A percentile compares a stretch with the other conserved stretches of the same genome.
Evolutionary conservation across 2,329 filamentous ascomycete species (phyloP).

Genomic region (Ophiostoma ulmi): DNA sequence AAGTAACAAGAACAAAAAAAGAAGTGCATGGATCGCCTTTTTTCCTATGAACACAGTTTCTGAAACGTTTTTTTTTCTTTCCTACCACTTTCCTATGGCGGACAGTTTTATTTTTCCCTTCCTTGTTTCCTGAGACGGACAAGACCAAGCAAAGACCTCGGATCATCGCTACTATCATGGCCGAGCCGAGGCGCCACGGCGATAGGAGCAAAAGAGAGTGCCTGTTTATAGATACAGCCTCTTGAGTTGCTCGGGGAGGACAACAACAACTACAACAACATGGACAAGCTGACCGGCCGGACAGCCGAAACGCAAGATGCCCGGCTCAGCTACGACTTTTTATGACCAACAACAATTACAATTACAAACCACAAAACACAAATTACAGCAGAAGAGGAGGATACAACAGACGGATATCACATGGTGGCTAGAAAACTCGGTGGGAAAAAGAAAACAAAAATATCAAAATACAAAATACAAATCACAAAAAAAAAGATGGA

Average conservation of each 20-base stretch:
- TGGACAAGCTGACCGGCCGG: neutral
- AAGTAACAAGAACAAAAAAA: neutral
- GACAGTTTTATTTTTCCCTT: neutral
- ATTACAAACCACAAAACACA: neutral
- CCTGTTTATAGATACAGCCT: neutral
- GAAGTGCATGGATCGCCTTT: neutral
- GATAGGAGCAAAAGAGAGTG: slow-evolving; percentile 5
- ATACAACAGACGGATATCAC: neutral
- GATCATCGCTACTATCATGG: neutral
- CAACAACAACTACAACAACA: neutral
- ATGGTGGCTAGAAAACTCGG: neutral
- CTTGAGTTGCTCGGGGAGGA: slow-evolving; percentile 6
- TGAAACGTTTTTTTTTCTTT: neutral
- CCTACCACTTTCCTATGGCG: neutral
- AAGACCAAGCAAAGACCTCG: neutral
- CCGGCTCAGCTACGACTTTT: neutral
- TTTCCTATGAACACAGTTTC: neutral
- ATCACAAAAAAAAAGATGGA: neutral
- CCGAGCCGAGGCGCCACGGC: slow-evolving; percentile 9
- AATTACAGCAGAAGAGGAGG: neutral
- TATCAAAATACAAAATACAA: neutral
- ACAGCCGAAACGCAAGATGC: neutral
- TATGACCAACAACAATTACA: neutral
- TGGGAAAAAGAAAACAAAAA: neutral
- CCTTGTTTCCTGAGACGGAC: slow-evolving; percentile 13